Evolutionary conservation across 2,329 filamentous ascomycete species (phyloP), one percentile per base, ranked within the genome.

Genomic region (Phoma sp.): DNA sequence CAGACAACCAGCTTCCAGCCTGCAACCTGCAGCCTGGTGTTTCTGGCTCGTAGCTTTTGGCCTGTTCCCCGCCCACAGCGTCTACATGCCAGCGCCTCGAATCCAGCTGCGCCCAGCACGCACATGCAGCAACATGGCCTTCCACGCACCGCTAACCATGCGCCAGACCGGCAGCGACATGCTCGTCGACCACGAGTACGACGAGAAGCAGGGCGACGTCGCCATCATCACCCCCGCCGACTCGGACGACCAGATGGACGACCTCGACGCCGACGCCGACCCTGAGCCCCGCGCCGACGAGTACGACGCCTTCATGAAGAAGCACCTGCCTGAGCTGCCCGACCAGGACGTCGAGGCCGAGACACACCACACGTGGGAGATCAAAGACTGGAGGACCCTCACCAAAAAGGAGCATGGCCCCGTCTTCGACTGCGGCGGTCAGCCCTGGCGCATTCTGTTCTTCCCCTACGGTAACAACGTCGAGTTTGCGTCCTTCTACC

Each of bases 401-500:
- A 81, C 83, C 15, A 89, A 91, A 77, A 92, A 90, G 73, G 89
- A 95, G 69, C 92, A 96, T 79, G 92, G 95, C 2, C 95, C 95
- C 2, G 75, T 89, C 54, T 99, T 99, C 75, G 76, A 95, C 57
- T 94, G 91, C 61, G 93, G 88, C 44, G 93, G 90, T 44, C 88
- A 87, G 72, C 95, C 94, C 74, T 99, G 95, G 95, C 90, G 94
- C 69, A 89, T 98, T 67, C 84, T 99, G 13, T 92, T 99, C 74
- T 99, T 99, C 71, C 94, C 95, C 0, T 92, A 88, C 61, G 95
- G 95, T 46, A 99, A 99, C 75, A 94, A 96, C 64, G 90, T 93
- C 51, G 94, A 98, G 63, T 90, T 91, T 70, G 92, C 90, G 41
- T 98, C 95, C 6, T 91, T 99, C 74, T 99, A 98, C 76, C 85